Percentiles rank a stretch among this genome's conserved stretches.
Evolutionary conservation across 495 filamentous ascomycete genomes (phyloP).

Genomic region (Penicillium odoratum): DNA sequence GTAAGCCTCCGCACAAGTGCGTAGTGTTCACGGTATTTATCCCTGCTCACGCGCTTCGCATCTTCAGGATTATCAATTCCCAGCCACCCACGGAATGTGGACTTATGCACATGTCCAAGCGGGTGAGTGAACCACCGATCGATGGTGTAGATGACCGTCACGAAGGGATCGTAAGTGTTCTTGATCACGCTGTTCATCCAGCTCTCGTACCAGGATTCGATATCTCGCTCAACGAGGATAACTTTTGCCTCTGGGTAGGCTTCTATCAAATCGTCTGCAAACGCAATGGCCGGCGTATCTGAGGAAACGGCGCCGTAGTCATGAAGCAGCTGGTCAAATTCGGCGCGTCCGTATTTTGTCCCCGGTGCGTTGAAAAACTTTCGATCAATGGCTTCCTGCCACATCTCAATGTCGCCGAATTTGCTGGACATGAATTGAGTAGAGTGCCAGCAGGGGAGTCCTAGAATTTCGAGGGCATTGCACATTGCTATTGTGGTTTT

Average conservation of each 20-base stretch:
- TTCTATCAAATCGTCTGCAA: slow-evolving; percentile 54
- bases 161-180: slow-evolving; percentile 4
- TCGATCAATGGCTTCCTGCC: slow-evolving; percentile 9
- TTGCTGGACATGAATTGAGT: slow-evolving; percentile 7
- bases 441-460: slow-evolving; percentile 20
- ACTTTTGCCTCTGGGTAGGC: slow-evolving; percentile 61
- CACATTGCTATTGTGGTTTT: slow-evolving; percentile 19
- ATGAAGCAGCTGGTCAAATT: slow-evolving; percentile 17
- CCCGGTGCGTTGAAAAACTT: slow-evolving; percentile 12
- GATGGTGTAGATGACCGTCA: neutral
- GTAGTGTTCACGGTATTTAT: slow-evolving; percentile 29
- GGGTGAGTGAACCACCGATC: slow-evolving; percentile 1
- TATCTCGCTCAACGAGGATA: slow-evolving; percentile 51
- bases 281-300: slow-evolving; percentile 53
- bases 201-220: slow-evolving; percentile 39
- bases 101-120: slow-evolving; percentile 2
- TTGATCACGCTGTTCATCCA: slow-evolving; percentile 12
- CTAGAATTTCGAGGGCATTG: slow-evolving; percentile 21
- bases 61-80: neutral
- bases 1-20: slow-evolving; percentile 31
- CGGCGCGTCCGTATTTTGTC: slow-evolving; percentile 7
- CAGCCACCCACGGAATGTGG: neutral
- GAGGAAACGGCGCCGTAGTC: slow-evolving; percentile 20
- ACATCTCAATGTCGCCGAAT: slow-evolving; percentile 8
- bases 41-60: slow-evolving; percentile 2